Base-by-base conservation (phyloP, 768 basidiomycete genomes). In the Panaeolus cyanescens region DNA sequence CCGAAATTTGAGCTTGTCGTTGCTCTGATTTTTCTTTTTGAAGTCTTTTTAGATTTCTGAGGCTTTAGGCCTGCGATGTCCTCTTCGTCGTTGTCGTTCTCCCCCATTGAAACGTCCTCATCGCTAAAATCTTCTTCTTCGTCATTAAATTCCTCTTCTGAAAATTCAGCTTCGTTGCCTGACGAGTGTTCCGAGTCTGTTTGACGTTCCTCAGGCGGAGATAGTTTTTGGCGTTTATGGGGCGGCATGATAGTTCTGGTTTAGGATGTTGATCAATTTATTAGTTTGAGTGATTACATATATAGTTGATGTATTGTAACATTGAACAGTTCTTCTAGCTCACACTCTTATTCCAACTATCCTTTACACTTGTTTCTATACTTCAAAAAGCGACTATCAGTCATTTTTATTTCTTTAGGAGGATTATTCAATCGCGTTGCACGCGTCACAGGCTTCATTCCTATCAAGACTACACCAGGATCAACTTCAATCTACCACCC, bases 11-110 rank as follows among this genome's bases (percentile, higher is more conserved):
- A 83, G 17, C 89, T 81, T 59, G 84, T 86, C 5, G 91, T 91
- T 22, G 93, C 93, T 59, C 93, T 80, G 32, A 90, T 83, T 80
- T 93, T 95, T 67, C 93, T 84, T 73, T 95, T 95, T 56, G 84
- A 75, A 0, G 92, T 95, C 72, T 92, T 89, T 59, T 83, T 86
- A 15, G 92, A 93, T 72, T 93, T 93, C 69, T 75, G 70, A 42
- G 71, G 74, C 66, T 85, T 83, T 56, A 83, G 71, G 3, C 75
- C 76, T 15, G 80, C 80, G 54, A 91, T 85, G 69, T 92, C 89
- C 65, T 89, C 88, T 8, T 85, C 87, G 19, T 86, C 88, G 66
- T 87, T 81, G 33, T 39, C 58, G 34, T 37, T 55, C 20, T 68
- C 68, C 53, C 62, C 63, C 9, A 64, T 64, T 39, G 70, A 67